phyloP scores from a whole-genome alignment of 2,329 filamentous ascomycete species.

The Trichoderma hamatum region DNA sequence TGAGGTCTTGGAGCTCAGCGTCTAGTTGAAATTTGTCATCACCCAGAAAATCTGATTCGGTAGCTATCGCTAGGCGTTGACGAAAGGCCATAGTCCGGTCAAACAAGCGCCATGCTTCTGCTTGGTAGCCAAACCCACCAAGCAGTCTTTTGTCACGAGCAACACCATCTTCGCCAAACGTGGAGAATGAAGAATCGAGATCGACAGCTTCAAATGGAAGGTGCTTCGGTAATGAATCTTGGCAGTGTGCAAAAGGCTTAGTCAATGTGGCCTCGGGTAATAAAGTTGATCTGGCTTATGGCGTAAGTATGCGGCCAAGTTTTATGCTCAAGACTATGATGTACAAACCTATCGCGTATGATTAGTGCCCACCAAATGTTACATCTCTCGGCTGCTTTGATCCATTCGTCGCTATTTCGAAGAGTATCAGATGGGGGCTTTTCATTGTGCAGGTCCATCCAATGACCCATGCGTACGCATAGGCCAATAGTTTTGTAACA shows the following conservation, averaged over 20 bases:
- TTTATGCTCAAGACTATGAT: background rate
- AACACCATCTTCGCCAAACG: background rate
- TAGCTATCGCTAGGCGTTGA: background rate
- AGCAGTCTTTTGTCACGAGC: background rate
- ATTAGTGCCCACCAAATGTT: constrained; percentile 24
- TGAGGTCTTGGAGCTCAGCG: constrained; percentile 2
- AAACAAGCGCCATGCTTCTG: constrained; percentile 17
- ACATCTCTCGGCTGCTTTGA: constrained; percentile 2
- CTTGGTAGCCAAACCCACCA: constrained; percentile 18
- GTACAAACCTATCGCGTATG: constrained; percentile 21
- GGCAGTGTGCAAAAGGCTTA: constrained; percentile 1
- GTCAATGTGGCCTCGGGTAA: background rate
- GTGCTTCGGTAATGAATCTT: background rate
- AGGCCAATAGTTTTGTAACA: constrained; percentile 18
- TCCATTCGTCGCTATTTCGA: constrained; percentile 16
- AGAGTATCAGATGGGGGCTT: background rate
- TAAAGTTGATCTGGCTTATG: background rate
- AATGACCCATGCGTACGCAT: constrained; percentile 13
- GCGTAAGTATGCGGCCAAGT: background rate
- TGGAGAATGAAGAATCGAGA: constrained; percentile 7
- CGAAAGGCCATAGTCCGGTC: background rate
- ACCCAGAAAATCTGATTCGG: background rate
- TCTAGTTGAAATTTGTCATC: constrained; percentile 2
- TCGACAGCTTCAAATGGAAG: constrained; percentile 17
- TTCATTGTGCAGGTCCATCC: constrained; percentile 10